A percentile compares a stretch with the other conserved stretches of the same genome.
Evolutionary conservation across 2,329 filamentous ascomycete genomes (phyloP).

Genomic region (Coniochaeta sp.): DNA sequence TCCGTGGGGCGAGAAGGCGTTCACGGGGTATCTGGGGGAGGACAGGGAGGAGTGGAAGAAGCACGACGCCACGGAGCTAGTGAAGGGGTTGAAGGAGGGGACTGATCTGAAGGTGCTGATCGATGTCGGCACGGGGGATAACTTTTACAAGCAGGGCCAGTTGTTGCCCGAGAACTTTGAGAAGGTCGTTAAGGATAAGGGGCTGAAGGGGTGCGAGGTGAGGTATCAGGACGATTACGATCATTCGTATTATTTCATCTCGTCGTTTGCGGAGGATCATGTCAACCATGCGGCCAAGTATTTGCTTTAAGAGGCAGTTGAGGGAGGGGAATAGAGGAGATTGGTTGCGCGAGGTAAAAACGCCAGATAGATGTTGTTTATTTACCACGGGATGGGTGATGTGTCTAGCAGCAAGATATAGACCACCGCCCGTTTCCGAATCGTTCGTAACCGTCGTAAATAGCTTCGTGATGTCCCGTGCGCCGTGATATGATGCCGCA

Average conservation of each 20-base stretch:
- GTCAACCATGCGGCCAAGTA: slow-evolving; percentile 87
- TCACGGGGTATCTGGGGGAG: slow-evolving; percentile 79
- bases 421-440: too few relatives aligned
- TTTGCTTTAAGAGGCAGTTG: too few relatives aligned
- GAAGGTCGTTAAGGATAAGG: slow-evolving; percentile 68
- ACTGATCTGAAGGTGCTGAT: slow-evolving; percentile 69
- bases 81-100: slow-evolving; percentile 63
- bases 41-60: slow-evolving; percentile 72
- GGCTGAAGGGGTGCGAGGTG: slow-evolving; percentile 65
- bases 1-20: slow-evolving; percentile 95
- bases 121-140: slow-evolving; percentile 89
- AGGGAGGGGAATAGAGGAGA: slow-evolving; percentile 20
- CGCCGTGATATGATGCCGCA: too few relatives aligned
- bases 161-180: slow-evolving; percentile 90
- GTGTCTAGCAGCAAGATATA: too few relatives aligned
- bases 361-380: too few relatives aligned
- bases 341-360: too few relatives aligned
- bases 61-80: slow-evolving; percentile 87
- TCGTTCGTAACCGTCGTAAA: too few relatives aligned
- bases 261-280: slow-evolving; percentile 83
- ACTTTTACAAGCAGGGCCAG: slow-evolving; percentile 93
- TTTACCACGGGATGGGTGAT: too few relatives aligned
- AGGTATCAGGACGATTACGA: slow-evolving; percentile 91
- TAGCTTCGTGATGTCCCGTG: too few relatives aligned
- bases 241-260: slow-evolving; percentile 97